phyloP scores from a whole-genome alignment of 495 filamentous ascomycete species.

The Aspergillus haitiensis region DNA sequence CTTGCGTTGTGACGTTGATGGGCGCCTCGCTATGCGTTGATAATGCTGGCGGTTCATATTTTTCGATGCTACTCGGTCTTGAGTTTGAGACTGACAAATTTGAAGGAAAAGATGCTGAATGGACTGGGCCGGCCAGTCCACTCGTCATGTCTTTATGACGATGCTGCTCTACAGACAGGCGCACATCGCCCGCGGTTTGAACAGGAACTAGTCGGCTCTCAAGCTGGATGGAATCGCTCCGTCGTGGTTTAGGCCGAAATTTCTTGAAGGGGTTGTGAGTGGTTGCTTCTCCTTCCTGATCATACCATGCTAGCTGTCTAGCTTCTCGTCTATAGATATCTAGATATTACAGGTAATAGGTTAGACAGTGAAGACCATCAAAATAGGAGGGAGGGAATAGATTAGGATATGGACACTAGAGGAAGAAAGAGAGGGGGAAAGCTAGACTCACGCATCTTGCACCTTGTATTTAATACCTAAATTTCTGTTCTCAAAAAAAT shows the following conservation, averaged over 20 bases:
- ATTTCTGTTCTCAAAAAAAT: too few species aligned
- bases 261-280: slow-evolving; percentile 54
- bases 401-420: not conserved
- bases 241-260: slow-evolving; percentile 34
- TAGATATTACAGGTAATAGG: slow-evolving; percentile 18
- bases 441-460: slow-evolving; percentile 16
- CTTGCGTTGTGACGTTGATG: slow-evolving; percentile 35
- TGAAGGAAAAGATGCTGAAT: slow-evolving; percentile 33
- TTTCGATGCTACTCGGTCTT: slow-evolving; percentile 18
- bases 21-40: slow-evolving; percentile 39
- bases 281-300: slow-evolving; percentile 42
- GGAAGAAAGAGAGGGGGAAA: not conserved
- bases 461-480: too few species aligned
- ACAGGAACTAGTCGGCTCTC: slow-evolving; percentile 25
- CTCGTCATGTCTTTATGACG: slow-evolving; percentile 33
- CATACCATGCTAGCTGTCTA: slow-evolving; percentile 49
- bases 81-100: slow-evolving; percentile 29
- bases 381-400: not conserved
- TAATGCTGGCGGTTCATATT: slow-evolving; percentile 21
- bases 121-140: slow-evolving; percentile 29
- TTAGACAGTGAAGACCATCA: not conserved
- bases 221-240: slow-evolving; percentile 37
- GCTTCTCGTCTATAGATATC: slow-evolving; percentile 49
- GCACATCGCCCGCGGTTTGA: slow-evolving; percentile 31
- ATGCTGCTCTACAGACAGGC: slow-evolving; percentile 28